Evolutionary conservation across 1,284 basidiomycete genomes (phyloP).

Genomic region (Exobasidium cylindrosporum): DNA sequence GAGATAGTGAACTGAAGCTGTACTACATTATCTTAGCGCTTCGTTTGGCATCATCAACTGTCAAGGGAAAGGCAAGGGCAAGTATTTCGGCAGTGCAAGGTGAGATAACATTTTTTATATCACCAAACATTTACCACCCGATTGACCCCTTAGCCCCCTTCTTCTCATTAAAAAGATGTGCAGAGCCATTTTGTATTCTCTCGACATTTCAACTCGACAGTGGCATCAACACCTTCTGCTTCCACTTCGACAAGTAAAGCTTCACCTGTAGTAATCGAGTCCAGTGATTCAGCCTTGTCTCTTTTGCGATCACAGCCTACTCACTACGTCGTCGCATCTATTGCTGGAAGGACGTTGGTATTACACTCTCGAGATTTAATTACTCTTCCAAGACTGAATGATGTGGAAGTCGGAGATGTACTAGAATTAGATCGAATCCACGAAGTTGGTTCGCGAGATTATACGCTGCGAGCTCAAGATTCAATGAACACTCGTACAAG

Average conservation of each 20-base stretch:
- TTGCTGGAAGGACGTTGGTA: constrained; percentile 82
- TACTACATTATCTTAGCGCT: not conserved
- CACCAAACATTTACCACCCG: no score
- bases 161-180: not conserved
- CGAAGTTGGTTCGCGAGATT: constrained; percentile 91
- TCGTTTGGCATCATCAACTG: not conserved
- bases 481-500: constrained; percentile 23
- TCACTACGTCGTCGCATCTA: constrained; percentile 73
- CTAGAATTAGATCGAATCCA: constrained; percentile 80
- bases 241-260: not conserved
- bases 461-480: constrained; percentile 69
- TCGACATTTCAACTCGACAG: not conserved
- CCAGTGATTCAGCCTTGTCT: constrained; percentile 6
- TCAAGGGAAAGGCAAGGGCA: not conserved
- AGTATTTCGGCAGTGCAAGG: not conserved
- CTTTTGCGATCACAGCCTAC: constrained; percentile 14
- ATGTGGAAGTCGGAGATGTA: constrained; percentile 70
- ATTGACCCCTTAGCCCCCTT: not conserved
- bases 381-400: constrained; percentile 80
- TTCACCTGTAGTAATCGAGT: not conserved
- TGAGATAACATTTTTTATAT: no score
- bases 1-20: no score
- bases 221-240: not conserved
- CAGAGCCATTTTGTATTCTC: not conserved
- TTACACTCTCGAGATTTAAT: constrained; percentile 84